These are phyloP conservation scores for Termitomyces titanicus DNA, from an alignment of 768 basidiomycete genomes.

Conservation along the genomic window DNA sequence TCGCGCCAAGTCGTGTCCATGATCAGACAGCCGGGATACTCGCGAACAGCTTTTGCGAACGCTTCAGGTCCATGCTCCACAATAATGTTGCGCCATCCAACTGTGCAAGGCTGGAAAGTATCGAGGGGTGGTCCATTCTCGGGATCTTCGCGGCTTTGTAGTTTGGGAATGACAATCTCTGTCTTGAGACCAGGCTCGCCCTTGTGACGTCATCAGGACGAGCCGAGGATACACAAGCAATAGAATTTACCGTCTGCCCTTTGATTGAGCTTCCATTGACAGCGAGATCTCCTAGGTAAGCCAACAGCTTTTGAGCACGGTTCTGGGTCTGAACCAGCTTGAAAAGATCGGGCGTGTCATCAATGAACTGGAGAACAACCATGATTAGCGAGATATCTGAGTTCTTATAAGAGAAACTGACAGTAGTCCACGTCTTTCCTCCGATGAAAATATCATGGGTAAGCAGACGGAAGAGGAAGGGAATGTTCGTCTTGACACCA, in stretches of 20 bases:
- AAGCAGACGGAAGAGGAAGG: conserved; percentile 96
- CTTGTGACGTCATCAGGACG: conserved; percentile 20
- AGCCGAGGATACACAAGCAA: background rate
- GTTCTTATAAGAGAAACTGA: conserved; percentile 3
- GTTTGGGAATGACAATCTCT: conserved; percentile 79
- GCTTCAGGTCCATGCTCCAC: conserved; percentile 97
- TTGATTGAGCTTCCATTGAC: conserved; percentile 99
- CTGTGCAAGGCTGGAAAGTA: conserved; percentile 74
- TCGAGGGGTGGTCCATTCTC: conserved; percentile 69
- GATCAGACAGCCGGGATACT: conserved; percentile 91
- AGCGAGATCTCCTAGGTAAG: conserved; percentile 95
- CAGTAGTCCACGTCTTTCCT: conserved; percentile 97
- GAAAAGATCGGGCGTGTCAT: conserved; percentile 99
- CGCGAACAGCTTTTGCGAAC: conserved; percentile 96
- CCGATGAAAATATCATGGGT: conserved; percentile 96
- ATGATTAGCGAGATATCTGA: background rate
- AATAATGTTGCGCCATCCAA: conserved; percentile 98
- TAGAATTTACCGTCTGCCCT: conserved; percentile 63
- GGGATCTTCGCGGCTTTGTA: conserved; percentile 77
- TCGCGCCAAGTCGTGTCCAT: conserved; percentile 99
- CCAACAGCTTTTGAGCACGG: conserved; percentile 94
- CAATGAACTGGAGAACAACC: conserved; percentile 73
- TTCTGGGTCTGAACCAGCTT: conserved; percentile 97
- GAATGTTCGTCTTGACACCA: conserved; percentile 99
- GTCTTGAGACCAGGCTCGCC: conserved; percentile 94